Conservation (phyloP, 2,329 filamentous ascomycete genomes). For the Arthrobotrys sinensis region DNA sequence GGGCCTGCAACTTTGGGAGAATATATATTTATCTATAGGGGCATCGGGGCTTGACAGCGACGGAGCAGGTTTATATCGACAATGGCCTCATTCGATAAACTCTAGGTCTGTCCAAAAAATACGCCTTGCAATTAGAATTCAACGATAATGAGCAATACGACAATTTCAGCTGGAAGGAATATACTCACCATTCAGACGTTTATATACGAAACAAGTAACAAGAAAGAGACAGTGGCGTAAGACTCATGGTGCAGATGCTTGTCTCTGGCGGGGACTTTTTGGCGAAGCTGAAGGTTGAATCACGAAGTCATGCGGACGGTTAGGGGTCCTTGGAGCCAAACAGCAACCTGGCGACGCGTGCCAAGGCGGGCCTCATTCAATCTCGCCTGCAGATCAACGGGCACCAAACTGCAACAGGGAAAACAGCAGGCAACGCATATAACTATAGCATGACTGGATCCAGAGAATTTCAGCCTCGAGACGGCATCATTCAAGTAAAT, state of each 20-base stretch:
- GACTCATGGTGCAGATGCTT: slow-evolving; percentile 14
- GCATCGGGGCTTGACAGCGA: background rate
- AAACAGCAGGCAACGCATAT: too few species aligned
- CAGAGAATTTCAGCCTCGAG: too few species aligned
- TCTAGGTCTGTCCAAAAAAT: background rate
- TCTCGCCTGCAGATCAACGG: background rate
- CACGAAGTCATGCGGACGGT: slow-evolving; percentile 27
- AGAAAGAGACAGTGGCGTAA: background rate
- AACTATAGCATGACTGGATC: too few species aligned
- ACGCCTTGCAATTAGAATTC: slow-evolving; percentile 20
- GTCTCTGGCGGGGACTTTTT: slow-evolving; percentile 8
- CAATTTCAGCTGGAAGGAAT: background rate
- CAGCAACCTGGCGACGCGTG: background rate
- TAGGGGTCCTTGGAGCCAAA: slow-evolving; percentile 3
- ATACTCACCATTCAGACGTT: background rate
- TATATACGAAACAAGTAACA: slow-evolving; percentile 13
- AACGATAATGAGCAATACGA: background rate
- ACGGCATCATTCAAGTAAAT: too few species aligned
- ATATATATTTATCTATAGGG: background rate
- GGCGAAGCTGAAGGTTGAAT: slow-evolving; percentile 12
- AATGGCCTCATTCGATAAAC: background rate
- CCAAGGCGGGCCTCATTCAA: slow-evolving; percentile 15
- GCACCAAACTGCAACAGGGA: background rate
- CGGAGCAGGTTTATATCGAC: slow-evolving; percentile 4
- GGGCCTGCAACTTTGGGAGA: background rate